Evolutionary conservation across 495 filamentous ascomycete species (phyloP), one percentile per base, ranked within the genome.

Genomic region (Niebla homalea): DNA sequence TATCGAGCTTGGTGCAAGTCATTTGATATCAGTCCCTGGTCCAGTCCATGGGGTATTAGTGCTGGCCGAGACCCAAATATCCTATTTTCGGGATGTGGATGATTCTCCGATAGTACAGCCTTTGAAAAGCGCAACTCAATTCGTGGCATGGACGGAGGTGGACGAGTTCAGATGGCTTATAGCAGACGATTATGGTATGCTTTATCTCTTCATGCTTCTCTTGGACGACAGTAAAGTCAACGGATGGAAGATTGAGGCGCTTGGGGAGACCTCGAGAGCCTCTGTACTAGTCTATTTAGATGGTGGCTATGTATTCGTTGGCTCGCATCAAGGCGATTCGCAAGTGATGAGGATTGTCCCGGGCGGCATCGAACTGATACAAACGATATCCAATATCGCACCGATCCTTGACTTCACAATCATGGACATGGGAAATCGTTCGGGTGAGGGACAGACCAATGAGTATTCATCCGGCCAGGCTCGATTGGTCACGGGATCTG

Each of bases 401-500:
- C 92, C 92, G 1, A 85, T 97, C 39, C 64, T 95, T 14, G 92
- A 99, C 59, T 94, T 97, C 47, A 83, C 83, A 5, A 78, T 97
- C 11, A 93, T 97, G 85, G 90, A 97, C 60, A 81, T 96, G 71
- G 89, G 89, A 0, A 89, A 83, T 53, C 75, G 87, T 22, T 76
- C 81, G 45, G 79, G 78, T 41, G 86, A 90, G 52, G 80, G 79
- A 22, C 78, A 85, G 36, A 81, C 77, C 0, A 93, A 92, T 55
- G 88, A 93, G 60, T 96, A 81, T 46, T 95, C 89, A 0, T 94
- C 90, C 5, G 93, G 93, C 1, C 93, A 97, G 67, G 89, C 92
- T 48, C 76, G 93, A 25, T 83, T 99, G 49, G 87, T 99, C 8
- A 86, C 90, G 2, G 89, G 86, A 7, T 94, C 89, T 37, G 92